Evolutionary conservation across 2,329 filamentous ascomycete species (phyloP), one percentile per base, ranked within the genome.

Genomic region (Thelonectria olida): DNA sequence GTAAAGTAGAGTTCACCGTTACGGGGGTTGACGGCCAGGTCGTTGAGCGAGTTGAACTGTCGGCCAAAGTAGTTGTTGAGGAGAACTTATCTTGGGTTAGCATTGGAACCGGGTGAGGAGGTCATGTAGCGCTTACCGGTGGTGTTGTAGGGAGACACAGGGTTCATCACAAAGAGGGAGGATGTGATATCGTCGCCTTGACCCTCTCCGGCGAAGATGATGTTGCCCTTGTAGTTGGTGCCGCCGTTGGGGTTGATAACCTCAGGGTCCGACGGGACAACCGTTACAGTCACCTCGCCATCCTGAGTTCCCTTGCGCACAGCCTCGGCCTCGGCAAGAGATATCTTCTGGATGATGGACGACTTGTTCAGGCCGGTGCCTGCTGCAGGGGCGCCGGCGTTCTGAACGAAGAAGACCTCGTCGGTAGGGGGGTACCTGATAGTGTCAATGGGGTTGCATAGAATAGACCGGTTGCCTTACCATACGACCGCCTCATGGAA

Each of bases 1-100:
- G 87, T 90, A 67, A 90, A 89, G 77, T 88, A 90, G n/a, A 90
- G 76, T 22, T 86, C 81, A 17, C 81, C 80, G 58, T 83, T 87
- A 9, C 73, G 71, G 27, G 85, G 80, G 64, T 88, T 81, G 56
- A 86, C 70, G 1, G 81, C 79, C 0, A 85, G 79, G 61, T 90
- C 87, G 64, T 89, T 89, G 10, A 88, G 74, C 0, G 85, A 88
- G 70, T 82, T 87, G 74, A 89, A 89, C 39, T 83, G 79, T 3
- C 85, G 81, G 17, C 87, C 86, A 50, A 85, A 85, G 70, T 79
- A 90, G 71, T 85, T 87, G 66, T 86, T 86, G 15, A 90, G 59
- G 10, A 90, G 74, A 0, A 82, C 80, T 79, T n/a, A 7, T 8
- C 1, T 2, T n/a, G n/a, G n/a, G n/a, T 12, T n/a, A n/a, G n/a